phyloP scores from a whole-genome alignment of 345 rosid genomes.

The Durio zibethinus region DNA sequence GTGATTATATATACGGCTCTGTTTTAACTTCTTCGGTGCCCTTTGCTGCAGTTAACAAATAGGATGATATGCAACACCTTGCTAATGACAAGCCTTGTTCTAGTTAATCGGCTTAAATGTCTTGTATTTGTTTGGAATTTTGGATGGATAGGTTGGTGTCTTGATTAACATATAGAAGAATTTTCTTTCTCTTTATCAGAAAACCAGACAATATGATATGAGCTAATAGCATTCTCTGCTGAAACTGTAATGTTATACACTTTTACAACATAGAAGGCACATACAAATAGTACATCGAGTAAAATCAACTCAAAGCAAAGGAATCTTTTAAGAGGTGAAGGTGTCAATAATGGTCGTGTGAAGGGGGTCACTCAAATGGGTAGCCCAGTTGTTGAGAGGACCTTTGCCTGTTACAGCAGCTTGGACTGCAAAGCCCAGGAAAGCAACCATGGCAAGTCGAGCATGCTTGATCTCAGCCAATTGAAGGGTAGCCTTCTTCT shows the following conservation, averaged over 20 bases:
- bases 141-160: background rate
- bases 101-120: no score
- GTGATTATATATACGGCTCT: no score
- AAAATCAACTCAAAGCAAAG: background rate
- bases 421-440: conserved; percentile 89
- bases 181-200: background rate
- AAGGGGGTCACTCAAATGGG: conserved; percentile 97
- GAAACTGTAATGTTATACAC: background rate
- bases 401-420: conserved; percentile 89
- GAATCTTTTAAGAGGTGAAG: conserved; percentile 27
- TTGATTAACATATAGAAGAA: background rate
- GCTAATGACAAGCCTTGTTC: no score
- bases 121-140: background rate
- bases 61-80: no score
- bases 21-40: no score
- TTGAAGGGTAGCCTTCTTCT: conserved; percentile 79
- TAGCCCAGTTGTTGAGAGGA: conserved; percentile 98
- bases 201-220: background rate
- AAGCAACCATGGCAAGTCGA: conserved; percentile 91
- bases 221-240: background rate
- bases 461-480: conserved; percentile 99
- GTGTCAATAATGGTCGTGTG: conserved; percentile 94
- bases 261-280: background rate
- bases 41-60: no score
- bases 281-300: background rate